These are phyloP conservation scores for Solanum etuberosum DNA, from an alignment of 257 asterid species.

Conservation along the genomic window DNA sequence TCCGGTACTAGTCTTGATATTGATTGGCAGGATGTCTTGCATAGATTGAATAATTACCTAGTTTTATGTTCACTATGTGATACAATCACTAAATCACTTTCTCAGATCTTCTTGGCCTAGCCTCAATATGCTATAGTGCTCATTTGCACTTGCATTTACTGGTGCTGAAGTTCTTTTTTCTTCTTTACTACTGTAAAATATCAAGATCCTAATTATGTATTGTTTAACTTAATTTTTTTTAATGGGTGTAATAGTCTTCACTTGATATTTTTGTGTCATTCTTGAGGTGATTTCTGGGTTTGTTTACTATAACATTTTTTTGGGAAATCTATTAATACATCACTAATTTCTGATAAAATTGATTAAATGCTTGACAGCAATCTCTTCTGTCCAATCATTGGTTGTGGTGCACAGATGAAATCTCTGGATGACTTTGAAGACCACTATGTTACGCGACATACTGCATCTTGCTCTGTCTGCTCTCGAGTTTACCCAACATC, in stretches of 20 bases:
- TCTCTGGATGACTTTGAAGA: conserved; percentile 81
- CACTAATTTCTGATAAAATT: background rate
- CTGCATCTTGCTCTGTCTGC: conserved; percentile 90
- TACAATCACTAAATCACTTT: background rate
- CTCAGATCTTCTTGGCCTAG: background rate
- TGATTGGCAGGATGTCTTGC: background rate
- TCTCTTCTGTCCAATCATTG: conserved; percentile 68
- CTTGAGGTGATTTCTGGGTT: background rate
- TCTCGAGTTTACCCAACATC: conserved; percentile 87
- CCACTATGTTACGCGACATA: conserved; percentile 79
- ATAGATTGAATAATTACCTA: background rate
- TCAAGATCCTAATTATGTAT: background rate
- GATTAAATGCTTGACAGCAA: conserved; percentile 20
- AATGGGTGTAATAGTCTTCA: background rate
- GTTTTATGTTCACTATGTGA: background rate
- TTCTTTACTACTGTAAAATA: background rate
- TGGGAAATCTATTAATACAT: background rate
- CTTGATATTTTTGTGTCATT: background rate
- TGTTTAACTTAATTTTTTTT: background rate
- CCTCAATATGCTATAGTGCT: background rate
- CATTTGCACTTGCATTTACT: background rate
- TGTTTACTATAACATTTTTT: background rate
- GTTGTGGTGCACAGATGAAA: conserved; percentile 62
- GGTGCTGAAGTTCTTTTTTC: background rate
- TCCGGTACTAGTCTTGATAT: background rate